Conservation (phyloP, 805 yeast genomes). For the Saccharomycodes ludwigii region DNA sequence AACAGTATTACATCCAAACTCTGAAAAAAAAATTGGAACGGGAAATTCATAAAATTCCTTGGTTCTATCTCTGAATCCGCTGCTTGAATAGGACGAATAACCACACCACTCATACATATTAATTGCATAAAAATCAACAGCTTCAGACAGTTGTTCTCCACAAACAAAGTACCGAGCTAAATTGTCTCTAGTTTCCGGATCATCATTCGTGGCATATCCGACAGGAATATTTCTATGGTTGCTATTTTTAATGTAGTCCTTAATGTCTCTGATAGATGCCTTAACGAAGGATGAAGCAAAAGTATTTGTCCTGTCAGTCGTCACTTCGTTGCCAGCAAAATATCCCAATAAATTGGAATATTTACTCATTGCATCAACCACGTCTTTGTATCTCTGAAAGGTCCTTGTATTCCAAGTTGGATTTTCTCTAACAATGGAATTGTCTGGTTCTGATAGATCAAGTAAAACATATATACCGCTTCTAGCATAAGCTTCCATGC, state of each 20-base stretch:
- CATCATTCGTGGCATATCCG: conserved; percentile 91
- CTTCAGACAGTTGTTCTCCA: conserved; percentile 36
- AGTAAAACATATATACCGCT: conserved; percentile 89
- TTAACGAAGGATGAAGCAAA: conserved; percentile 89
- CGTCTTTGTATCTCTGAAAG: conserved; percentile 66
- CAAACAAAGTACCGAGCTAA: conserved; percentile 82
- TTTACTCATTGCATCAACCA: conserved; percentile 65
- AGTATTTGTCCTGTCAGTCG: conserved; percentile 72
- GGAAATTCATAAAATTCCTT: conserved; percentile 50
- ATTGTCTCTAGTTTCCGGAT: conserved; percentile 60
- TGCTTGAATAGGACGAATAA: conserved; percentile 40
- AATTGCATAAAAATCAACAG: conserved; percentile 69
- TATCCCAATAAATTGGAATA: conserved; percentile 82
- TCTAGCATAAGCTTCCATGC: conserved; percentile 62
- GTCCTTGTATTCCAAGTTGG: conserved; percentile 72
- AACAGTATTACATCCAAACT: conserved; percentile 63
- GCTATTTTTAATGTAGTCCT: conserved; percentile 53
- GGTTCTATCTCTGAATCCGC: conserved; percentile 60
- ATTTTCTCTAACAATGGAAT: conserved; percentile 60
- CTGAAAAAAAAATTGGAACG: conserved; percentile 67
- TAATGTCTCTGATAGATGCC: conserved; percentile 89
- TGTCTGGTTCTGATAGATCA: conserved; percentile 78
- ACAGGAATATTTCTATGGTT: conserved; percentile 72
- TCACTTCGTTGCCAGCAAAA: conserved; percentile 97
- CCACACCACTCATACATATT: conserved; percentile 91